Evolutionary conservation across 192 early-diverging fungal genomes (phyloP), one percentile per base, ranked within the genome.

Genomic region (Coemansia sp.): DNA sequence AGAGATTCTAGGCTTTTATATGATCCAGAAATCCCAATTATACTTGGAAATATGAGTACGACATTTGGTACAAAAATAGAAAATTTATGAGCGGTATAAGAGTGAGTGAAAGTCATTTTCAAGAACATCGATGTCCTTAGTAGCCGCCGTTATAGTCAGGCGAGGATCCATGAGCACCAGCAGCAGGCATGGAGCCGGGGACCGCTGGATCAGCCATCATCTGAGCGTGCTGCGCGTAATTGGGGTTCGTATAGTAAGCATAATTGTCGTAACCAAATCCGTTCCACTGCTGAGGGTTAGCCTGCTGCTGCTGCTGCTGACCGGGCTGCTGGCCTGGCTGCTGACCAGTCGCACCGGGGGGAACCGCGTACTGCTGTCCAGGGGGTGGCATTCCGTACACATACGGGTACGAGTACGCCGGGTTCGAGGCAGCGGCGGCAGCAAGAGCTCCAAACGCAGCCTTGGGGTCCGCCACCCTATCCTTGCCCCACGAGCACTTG

Each of bases 401-500:
- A 45, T 83, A 83, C n/a, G 80, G 80, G 50, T 83, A 78, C 63
- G 80, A 68, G 80, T 83, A 83, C 44, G 75, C 72, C 25, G 80
- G 80, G 70, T 83, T 83, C 9, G 69, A 72, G 2, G 80, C 80
- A 2, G 75, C 75, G 4, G 71, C 72, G 1, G 74, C 72, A 1
- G 72, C 75, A n/a, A 69, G 51, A 3, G 73, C 73, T 21, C 80
- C 80, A 72, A 76, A 82, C 27, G 74, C 74, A 10, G 69, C 67
- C 75, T 83, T 77, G 39, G 75, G 75, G 61, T 83, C 80, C 59
- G 87, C 85, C 55, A 85, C 72, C 39, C 91, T 85, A 69, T 94
- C 92, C 82, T 93, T 93, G 66, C 94, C 94, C 94, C 94, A 95
- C 21, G 94, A 94, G 78, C 89, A 89, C 88, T 91, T 94, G 61